Evolutionary conservation across 176 grass and related monocot species (phyloP).

Genomic region (Urochloa ruziziensis): DNA sequence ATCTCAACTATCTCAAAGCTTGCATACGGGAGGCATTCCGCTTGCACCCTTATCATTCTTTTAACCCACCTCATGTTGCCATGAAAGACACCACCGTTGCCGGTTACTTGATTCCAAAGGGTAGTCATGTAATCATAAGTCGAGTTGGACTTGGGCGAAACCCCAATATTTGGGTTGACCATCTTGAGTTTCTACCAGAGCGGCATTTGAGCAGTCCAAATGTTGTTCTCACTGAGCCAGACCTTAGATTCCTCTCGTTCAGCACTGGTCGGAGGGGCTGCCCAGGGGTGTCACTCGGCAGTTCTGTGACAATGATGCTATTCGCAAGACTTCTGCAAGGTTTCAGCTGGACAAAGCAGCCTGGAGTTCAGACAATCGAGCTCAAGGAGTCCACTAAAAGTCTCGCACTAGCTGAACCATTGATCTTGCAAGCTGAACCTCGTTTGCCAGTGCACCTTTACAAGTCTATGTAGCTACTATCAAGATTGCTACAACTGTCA

Average conservation of each 20-base stretch:
- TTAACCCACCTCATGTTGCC: constrained; percentile 32
- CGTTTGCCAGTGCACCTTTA: background rate
- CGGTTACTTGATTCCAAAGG: constrained; percentile 38
- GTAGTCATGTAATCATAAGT: constrained; percentile 14
- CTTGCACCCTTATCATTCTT: constrained; percentile 28
- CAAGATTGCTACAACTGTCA: background rate
- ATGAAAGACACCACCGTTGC: background rate
- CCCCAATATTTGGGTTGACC: constrained; percentile 11
- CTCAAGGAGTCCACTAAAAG: background rate
- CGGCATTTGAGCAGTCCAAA: background rate
- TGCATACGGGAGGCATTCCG: constrained; percentile 23
- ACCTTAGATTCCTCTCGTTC: constrained; percentile 36
- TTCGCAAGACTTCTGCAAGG: constrained; percentile 47
- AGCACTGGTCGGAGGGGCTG: constrained; percentile 32
- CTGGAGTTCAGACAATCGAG: background rate
- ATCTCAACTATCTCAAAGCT: constrained; percentile 30
- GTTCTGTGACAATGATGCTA: constrained; percentile 22
- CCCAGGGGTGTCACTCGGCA: constrained; percentile 12
- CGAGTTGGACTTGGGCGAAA: constrained; percentile 20
- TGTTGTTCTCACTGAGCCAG: constrained; percentile 30
- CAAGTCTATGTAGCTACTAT: background rate
- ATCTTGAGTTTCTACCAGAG: constrained; percentile 22
- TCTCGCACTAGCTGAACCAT: constrained; percentile 4
- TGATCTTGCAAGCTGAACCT: background rate
- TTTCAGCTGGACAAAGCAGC: constrained; percentile 23